Conservation (phyloP, 345 rosid genomes). For the Pistacia vera region DNA sequence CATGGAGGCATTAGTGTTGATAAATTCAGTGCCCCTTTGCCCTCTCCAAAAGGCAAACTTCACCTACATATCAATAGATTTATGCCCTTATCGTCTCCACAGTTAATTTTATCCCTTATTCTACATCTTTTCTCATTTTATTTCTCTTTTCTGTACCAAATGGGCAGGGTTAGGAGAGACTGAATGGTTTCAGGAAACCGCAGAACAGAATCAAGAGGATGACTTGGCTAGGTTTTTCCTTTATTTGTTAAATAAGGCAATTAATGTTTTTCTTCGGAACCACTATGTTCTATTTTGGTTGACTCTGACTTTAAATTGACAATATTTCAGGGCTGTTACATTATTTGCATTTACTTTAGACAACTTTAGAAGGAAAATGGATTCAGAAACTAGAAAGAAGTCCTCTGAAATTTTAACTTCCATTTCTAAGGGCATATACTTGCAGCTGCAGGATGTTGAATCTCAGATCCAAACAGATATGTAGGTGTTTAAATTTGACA, state of each 20-base stretch:
- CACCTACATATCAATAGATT: conserved; percentile 19
- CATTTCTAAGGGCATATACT: conserved; percentile 63
- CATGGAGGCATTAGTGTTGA: conserved; percentile 36
- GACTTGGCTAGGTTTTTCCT: conserved; percentile 71
- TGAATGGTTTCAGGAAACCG: conserved; percentile 48
- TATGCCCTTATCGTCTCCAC: conserved; percentile 13
- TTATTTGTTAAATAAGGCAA: conserved; percentile 10
- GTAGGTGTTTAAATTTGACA: conserved; percentile 45
- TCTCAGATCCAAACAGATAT: conserved; percentile 70
- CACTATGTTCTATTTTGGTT: conserved; percentile 19
- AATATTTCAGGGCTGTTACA: conserved; percentile 63
- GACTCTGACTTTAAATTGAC: conserved; percentile 28
- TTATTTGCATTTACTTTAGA: conserved; percentile 67
- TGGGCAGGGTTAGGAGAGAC: conserved; percentile 48
- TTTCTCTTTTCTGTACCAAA: conserved; percentile 21
- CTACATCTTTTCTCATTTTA: background rate
- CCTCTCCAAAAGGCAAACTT: conserved; percentile 58
- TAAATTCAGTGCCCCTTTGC: conserved; percentile 38
- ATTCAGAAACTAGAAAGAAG: conserved; percentile 61
- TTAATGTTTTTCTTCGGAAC: background rate
- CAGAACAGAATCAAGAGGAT: conserved; percentile 56
- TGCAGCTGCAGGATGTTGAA: conserved; percentile 62
- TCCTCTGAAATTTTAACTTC: conserved; percentile 76
- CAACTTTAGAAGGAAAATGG: conserved; percentile 69
- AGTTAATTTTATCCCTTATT: conserved; percentile 1